These are phyloP conservation scores for Pterocarpus santalinus DNA, from an alignment of 306 rosid genomes.

Conservation along the genomic window DNA sequence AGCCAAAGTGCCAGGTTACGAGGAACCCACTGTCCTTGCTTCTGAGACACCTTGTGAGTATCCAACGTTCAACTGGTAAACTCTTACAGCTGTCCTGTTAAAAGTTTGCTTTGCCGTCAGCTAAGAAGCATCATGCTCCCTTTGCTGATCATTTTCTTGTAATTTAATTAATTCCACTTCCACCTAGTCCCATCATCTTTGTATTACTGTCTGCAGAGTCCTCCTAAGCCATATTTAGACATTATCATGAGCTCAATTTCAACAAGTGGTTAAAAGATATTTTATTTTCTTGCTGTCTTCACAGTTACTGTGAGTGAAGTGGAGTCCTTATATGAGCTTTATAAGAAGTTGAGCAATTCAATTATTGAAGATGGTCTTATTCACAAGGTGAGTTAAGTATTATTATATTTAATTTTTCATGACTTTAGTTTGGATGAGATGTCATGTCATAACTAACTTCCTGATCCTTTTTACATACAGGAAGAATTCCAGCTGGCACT, in stretches of 20 bases:
- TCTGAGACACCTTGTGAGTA: constrained; percentile 93
- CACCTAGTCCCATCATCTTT: not conserved
- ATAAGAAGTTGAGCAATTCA: constrained; percentile 84
- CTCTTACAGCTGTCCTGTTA: constrained; percentile 40
- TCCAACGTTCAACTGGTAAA: constrained; percentile 44
- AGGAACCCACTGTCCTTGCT: constrained; percentile 81
- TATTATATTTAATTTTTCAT: not conserved
- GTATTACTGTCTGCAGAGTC: not conserved
- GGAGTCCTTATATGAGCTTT: constrained; percentile 82
- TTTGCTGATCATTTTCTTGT: not conserved
- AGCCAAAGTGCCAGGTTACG: constrained; percentile 61
- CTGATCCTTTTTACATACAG: constrained; percentile 48
- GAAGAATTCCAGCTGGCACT: constrained; percentile 97
- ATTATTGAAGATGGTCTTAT: constrained; percentile 78
- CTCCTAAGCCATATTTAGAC: not conserved
- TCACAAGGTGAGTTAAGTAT: constrained; percentile 69
- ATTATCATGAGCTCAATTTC: constrained; percentile 4
- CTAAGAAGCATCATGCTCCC: constrained; percentile 6
- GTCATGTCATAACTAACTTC: constrained; percentile 10
- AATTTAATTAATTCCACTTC: not conserved
- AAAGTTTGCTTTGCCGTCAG: constrained; percentile 18
- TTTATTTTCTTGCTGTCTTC: constrained; percentile 23
- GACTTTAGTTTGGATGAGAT: constrained; percentile 20
- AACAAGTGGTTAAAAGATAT: not conserved
- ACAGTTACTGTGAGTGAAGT: constrained; percentile 86